These are phyloP conservation scores for Trichoderma sp. DNA, from an alignment of 2,329 filamentous ascomycete genomes.

Conservation along the genomic window DNA sequence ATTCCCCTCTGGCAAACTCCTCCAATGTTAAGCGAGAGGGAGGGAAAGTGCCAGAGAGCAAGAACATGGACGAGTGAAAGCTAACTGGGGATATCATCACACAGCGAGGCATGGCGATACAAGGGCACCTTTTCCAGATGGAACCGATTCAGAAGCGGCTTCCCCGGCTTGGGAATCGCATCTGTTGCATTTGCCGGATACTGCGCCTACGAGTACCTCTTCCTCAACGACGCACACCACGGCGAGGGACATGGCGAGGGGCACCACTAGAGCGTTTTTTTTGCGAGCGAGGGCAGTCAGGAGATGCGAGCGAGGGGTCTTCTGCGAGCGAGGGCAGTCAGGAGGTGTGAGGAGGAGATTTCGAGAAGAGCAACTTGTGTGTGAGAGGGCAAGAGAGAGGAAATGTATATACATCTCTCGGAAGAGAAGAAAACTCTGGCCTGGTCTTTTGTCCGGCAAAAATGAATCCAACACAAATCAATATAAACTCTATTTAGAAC, in stretches of 20 bases:
- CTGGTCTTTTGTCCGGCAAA: background rate
- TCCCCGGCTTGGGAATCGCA: conserved; percentile 91
- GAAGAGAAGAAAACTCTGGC: background rate
- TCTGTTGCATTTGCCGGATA: conserved; percentile 89
- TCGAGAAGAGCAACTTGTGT: background rate
- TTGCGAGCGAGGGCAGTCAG: background rate
- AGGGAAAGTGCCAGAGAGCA: background rate
- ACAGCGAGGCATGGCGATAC: conserved; percentile 94
- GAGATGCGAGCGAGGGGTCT: conserved; percentile 24
- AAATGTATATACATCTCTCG: conserved; percentile 22
- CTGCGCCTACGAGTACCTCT: conserved; percentile 85
- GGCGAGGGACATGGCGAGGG: conserved; percentile 54
- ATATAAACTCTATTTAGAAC: background rate
- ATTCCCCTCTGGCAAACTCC: background rate
- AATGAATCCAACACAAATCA: conserved; percentile 3
- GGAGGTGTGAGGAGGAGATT: conserved; percentile 25
- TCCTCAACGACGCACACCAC: conserved; percentile 71
- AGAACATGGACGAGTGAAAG: background rate
- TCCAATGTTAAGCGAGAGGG: background rate
- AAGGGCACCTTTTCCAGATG: conserved; percentile 81
- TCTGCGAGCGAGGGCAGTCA: background rate
- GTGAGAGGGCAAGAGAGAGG: background rate
- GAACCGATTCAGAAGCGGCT: conserved; percentile 83
- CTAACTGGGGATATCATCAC: background rate
- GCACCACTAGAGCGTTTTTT: conserved; percentile 53